These are phyloP conservation scores for Aspergillus nanangensis DNA, from an alignment of 495 filamentous ascomycete species.

Conservation along the genomic window DNA sequence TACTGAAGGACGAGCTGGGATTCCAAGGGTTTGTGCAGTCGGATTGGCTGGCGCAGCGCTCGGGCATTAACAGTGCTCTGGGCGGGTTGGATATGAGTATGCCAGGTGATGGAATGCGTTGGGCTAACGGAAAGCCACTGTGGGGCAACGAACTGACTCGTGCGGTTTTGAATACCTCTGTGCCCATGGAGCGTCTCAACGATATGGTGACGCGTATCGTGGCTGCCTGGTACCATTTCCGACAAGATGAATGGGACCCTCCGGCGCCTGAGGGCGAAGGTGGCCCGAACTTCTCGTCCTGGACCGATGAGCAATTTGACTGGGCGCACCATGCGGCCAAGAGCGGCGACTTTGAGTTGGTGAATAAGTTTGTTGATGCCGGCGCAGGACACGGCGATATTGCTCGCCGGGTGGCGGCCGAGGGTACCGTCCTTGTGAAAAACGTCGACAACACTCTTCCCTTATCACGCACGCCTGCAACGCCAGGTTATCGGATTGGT, in stretches of 20 bases:
- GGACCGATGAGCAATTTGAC: constrained; percentile 70
- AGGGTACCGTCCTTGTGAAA: constrained; percentile 84
- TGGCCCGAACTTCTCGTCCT: constrained; percentile 88
- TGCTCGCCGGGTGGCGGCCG: constrained; percentile 69
- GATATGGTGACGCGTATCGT: constrained; percentile 94
- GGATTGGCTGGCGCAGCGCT: constrained; percentile 89
- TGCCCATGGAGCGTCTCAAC: constrained; percentile 78
- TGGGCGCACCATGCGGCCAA: constrained; percentile 58
- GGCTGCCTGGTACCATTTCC: constrained; percentile 86
- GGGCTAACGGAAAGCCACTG: constrained; percentile 72
- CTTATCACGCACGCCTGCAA: constrained; percentile 50
- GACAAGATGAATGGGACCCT: constrained; percentile 67
- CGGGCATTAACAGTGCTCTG: constrained; percentile 73
- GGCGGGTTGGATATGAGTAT: constrained; percentile 92
- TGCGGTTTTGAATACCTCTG: constrained; percentile 74
- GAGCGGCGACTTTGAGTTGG: constrained; percentile 47
- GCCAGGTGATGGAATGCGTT: constrained; percentile 82
- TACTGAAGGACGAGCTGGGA: constrained; percentile 91
- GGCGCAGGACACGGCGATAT: constrained; percentile 53
- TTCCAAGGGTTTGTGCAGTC: constrained; percentile 94
- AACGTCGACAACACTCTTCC: constrained; percentile 64
- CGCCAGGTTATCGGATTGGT: constrained; percentile 54
- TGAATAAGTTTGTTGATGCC: constrained; percentile 76
- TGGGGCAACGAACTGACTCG: constrained; percentile 77
- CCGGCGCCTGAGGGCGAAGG: constrained; percentile 54